Conservation (phyloP, 257 asterid species). For the Solanum appendiculatum region DNA sequence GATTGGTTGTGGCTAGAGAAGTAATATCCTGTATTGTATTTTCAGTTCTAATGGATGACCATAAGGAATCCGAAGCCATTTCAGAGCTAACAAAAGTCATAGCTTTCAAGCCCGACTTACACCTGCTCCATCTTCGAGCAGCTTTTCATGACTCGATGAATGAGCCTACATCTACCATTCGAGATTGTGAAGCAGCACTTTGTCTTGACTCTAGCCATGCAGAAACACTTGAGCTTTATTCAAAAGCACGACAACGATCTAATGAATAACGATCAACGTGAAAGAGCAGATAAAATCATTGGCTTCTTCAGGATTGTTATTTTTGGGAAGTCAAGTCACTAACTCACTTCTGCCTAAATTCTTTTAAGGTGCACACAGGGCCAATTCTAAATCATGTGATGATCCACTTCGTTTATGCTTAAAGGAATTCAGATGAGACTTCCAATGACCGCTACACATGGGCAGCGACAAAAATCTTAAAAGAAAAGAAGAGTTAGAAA, state of each 20-base stretch:
- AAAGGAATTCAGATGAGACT: constrained; percentile 14
- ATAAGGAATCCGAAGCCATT: constrained; percentile 74
- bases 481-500: constrained; percentile 3
- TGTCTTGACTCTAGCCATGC: constrained; percentile 74
- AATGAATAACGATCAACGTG: constrained; percentile 31
- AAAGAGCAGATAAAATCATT: constrained; percentile 15
- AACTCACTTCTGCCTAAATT: neutral
- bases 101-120: constrained; percentile 75
- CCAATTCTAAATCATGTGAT: constrained; percentile 1
- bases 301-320: neutral
- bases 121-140: constrained; percentile 87
- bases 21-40: neutral
- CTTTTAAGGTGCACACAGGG: constrained; percentile 13
- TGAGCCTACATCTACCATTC: constrained; percentile 40
- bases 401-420: constrained; percentile 3
- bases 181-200: constrained; percentile 84
- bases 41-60: constrained; percentile 92
- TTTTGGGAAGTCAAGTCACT: constrained; percentile 6
- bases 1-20: neutral
- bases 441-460: neutral
- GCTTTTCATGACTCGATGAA: constrained; percentile 89
- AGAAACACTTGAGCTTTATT: constrained; percentile 60
- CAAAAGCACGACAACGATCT: constrained; percentile 35
- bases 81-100: constrained; percentile 72
- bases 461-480: neutral